A percentile compares a stretch with the other conserved stretches of the same genome.
These are phyloP conservation scores for Mucor saturninus DNA, from an alignment of 371 early-diverging fungal genomes.

Conservation along the genomic window DNA sequence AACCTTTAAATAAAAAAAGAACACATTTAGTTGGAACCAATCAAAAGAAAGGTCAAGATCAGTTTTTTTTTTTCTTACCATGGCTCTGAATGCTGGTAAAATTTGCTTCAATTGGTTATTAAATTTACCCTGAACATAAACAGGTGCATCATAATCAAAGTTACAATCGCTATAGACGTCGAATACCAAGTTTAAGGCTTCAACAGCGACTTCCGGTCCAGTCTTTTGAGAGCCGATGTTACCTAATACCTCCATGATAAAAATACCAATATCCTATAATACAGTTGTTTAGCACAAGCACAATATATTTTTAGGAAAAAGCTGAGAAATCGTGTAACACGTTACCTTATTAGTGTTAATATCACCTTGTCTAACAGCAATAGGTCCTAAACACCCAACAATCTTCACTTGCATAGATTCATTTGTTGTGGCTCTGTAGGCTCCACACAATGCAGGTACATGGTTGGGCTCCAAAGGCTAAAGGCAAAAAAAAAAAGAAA, in stretches of 20 bases:
- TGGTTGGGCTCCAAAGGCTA: conserved; percentile 56
- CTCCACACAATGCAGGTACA: conserved; percentile 55
- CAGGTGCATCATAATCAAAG: conserved; percentile 86
- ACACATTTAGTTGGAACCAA: background rate
- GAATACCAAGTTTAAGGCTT: conserved; percentile 83
- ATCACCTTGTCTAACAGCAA: conserved; percentile 76
- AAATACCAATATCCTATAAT: conserved; percentile 41
- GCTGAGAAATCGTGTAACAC: conserved; percentile 19
- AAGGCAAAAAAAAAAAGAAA: conserved; percentile 8
- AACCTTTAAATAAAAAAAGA: conserved; percentile 40
- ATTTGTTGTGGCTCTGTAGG: conserved; percentile 45
- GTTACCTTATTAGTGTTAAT: conserved; percentile 76
- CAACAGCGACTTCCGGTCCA: conserved; percentile 63
- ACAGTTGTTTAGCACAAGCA: conserved; percentile 1
- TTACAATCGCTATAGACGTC: conserved; percentile 87
- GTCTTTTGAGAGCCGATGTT: conserved; percentile 42
- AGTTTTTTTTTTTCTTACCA: conserved; percentile 38
- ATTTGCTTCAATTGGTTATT: conserved; percentile 62
- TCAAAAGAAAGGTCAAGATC: background rate
- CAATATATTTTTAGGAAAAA: background rate
- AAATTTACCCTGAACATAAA: conserved; percentile 77
- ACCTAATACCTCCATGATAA: conserved; percentile 39
- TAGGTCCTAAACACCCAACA: conserved; percentile 75
- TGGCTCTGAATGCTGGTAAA: conserved; percentile 51
- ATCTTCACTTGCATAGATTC: conserved; percentile 71